Conservation (phyloP, 2,329 filamentous ascomycete genomes). For the Tolypocladium sp. region DNA sequence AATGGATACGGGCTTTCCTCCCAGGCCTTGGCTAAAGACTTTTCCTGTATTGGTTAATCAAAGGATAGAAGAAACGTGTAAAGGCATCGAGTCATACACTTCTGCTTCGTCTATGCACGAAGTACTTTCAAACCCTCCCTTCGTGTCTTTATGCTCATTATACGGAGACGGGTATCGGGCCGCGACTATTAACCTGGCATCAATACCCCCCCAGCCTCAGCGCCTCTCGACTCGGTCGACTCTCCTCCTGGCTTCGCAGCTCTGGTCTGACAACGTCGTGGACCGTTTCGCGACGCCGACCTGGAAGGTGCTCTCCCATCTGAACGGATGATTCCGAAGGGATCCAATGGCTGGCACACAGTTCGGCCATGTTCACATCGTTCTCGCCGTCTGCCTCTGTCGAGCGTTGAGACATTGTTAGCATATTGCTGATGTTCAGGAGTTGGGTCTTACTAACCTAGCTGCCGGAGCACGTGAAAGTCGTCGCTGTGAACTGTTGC, state of each 20-base stretch:
- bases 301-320: background rate
- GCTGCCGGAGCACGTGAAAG: slow-evolving; percentile 9
- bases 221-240: background rate
- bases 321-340: slow-evolving; percentile 12
- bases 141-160: background rate
- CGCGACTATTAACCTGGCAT: background rate
- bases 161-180: background rate
- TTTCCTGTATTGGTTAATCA: background rate
- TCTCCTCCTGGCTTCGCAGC: background rate
- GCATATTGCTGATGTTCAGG: background rate
- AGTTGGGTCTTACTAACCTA: background rate
- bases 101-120: background rate
- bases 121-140: background rate
- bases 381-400: background rate
- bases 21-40: background rate
- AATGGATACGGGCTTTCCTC: too few relatives aligned
- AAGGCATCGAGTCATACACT: background rate
- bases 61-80: background rate
- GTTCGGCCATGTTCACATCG: background rate
- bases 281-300: background rate
- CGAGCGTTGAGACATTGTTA: background rate
- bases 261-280: background rate
- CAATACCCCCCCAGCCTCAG: background rate
- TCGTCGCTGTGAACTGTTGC: slow-evolving; percentile 29
- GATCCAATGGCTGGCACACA: slow-evolving; percentile 4